Base-by-base conservation (phyloP, 805 yeast genomes). In the Wickerhamiella musiphila region DNA sequence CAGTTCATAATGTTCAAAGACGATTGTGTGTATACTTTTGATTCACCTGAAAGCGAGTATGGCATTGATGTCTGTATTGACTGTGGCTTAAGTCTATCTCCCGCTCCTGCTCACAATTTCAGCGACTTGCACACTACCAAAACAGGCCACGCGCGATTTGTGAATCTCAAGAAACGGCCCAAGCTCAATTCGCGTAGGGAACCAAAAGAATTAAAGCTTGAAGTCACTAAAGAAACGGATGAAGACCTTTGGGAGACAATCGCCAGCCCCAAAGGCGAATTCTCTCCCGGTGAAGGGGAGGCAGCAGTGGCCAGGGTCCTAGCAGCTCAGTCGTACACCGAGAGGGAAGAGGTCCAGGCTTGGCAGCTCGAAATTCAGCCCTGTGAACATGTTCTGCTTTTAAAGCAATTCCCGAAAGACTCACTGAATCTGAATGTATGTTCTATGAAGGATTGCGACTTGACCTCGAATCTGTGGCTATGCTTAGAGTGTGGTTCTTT, bases 291-390 rank as follows among this genome's bases (percentile, higher is more conserved):
- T n/a, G 32, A 58, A 32, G 42, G 58, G 3, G 36, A 40, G 1
- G 45, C 46, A 6, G 47, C 54, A 0, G 66, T 68, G 0, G 56
- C 61, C 1, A 58, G 54, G 2, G 62, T 81, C 3, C 42, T 74
- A 30, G 51, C 47, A 5, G 63, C 84, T 2, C 68, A 70, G 19
- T 77, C 90, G 0, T 62, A 69, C 4, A 60, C 66, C 14, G 61
- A 61, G 33, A 61, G 65, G 25, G 68, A 81, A 43, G 92, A 83
- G 48, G 68, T 83, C 34, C 70, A 74, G 45, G 73, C 93, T 1
- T 90, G 99, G 99, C 86, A 82, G 49, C 78, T 78, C 42, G 93
- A 84, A 42, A 69, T 86, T 14, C 49, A 63, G 10, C 70, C 93
- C 0, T 90, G 98, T 51, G 66, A 60, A 27, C 98, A 90, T 49